Percentiles rank a stretch among this genome's conserved stretches.
These are phyloP conservation scores for Echium plantagineum DNA, from an alignment of 257 asterid genomes.

Conservation along the genomic window DNA sequence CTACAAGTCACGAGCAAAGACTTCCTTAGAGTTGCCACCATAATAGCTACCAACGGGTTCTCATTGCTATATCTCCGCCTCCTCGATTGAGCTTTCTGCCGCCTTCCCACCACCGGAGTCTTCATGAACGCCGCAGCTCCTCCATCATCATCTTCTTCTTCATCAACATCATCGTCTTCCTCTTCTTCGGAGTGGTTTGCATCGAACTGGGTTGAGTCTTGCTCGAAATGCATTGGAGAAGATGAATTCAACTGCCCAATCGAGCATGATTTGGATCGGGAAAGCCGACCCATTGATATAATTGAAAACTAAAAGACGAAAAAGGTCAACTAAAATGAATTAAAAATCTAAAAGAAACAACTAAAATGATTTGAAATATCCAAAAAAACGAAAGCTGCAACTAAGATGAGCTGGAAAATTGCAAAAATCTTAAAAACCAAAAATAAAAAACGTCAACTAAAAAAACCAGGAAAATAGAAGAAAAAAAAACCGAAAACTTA, in stretches of 20 bases:
- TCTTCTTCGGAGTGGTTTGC: not conserved
- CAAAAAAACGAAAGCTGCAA: too few relatives aligned
- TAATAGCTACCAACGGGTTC: slow-evolving; percentile 37
- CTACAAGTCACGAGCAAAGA: slow-evolving; percentile 60
- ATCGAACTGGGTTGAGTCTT: slow-evolving; percentile 7
- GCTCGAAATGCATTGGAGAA: slow-evolving; percentile 11
- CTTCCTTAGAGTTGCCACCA: slow-evolving; percentile 54
- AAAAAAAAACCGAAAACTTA: too few relatives aligned
- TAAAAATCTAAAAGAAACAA: too few relatives aligned
- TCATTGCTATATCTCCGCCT: slow-evolving; percentile 14
- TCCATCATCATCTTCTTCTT: slow-evolving; percentile 33
- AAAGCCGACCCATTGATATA: slow-evolving; percentile 37
- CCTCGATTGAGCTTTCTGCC: not conserved
- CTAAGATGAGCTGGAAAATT: too few relatives aligned
- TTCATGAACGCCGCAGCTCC: slow-evolving; percentile 31
- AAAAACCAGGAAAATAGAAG: too few relatives aligned
- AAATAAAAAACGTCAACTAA: too few relatives aligned
- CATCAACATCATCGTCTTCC: slow-evolving; percentile 17
- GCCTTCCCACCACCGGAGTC: not conserved
- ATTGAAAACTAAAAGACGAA: too few relatives aligned
- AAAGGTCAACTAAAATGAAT: too few relatives aligned
- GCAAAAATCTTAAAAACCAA: too few relatives aligned
- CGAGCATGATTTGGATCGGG: slow-evolving; percentile 68
- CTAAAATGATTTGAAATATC: too few relatives aligned
- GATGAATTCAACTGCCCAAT: slow-evolving; percentile 11